phyloP scores from a whole-genome alignment of 345 rosid species.

The Pistacia vera region DNA sequence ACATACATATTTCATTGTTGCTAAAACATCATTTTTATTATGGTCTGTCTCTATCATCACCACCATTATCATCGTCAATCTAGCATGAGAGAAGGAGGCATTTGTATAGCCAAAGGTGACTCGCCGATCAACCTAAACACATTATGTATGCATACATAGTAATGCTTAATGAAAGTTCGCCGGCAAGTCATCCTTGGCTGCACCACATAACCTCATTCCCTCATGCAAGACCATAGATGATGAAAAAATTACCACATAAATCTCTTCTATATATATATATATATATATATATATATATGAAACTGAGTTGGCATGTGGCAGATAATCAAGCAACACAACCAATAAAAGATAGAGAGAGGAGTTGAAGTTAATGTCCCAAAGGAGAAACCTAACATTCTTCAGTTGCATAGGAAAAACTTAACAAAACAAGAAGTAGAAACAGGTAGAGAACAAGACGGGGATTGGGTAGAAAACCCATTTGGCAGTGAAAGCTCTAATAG shows the following conservation, averaged over 20 bases:
- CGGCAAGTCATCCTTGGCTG: conserved; percentile 98
- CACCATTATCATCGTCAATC: conserved; percentile 44
- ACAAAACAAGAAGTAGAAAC: background rate
- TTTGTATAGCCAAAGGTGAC: conserved; percentile 59
- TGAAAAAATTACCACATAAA: background rate
- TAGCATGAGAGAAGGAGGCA: conserved; percentile 60
- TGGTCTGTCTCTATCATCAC: background rate
- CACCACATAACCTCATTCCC: conserved; percentile 43
- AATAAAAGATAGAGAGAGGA: background rate
- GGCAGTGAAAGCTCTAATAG: conserved; percentile 18
- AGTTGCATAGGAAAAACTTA: background rate
- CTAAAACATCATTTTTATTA: too few relatives aligned
- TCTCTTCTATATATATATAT: too few relatives aligned
- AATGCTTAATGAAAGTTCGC: background rate
- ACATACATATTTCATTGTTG: too few relatives aligned
- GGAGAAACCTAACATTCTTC: conserved; percentile 29
- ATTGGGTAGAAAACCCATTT: conserved; percentile 29
- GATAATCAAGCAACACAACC: conserved; percentile 16
- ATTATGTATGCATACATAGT: background rate
- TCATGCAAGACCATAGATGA: conserved; percentile 69
- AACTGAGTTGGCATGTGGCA: too few relatives aligned
- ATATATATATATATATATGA: too few relatives aligned
- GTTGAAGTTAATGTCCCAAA: conserved; percentile 25
- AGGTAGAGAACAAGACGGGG: conserved; percentile 25
- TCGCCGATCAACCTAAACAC: conserved; percentile 41